A percentile compares a stretch with the other conserved stretches of the same genome.
Conservation (phyloP, 371 early-diverging fungal genomes). For the Mucor irregularis region DNA sequence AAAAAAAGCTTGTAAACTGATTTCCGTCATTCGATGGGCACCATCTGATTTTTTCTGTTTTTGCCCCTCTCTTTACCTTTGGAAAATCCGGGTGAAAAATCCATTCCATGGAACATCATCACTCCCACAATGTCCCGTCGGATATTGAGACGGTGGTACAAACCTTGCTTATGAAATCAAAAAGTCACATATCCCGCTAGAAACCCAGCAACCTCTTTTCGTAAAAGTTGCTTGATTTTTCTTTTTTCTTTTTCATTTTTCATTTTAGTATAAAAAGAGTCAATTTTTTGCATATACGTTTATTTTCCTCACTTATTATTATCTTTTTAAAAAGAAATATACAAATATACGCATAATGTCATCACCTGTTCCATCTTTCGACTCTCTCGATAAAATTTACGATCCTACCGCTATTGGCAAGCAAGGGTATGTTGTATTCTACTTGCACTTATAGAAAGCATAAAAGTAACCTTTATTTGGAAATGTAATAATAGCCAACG, state of each 20-base stretch:
- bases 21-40: no score
- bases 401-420: constrained; percentile 32
- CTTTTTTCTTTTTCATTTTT: constrained; percentile 4
- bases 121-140: no score
- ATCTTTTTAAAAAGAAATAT: no score
- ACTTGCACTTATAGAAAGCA: not conserved
- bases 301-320: not conserved
- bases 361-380: constrained; percentile 37
- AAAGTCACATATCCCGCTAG: constrained; percentile 25
- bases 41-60: no score
- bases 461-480: not conserved
- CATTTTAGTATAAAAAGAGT: not conserved
- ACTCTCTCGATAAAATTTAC: constrained; percentile 44
- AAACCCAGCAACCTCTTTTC: constrained; percentile 7
- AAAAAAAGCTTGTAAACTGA: no score
- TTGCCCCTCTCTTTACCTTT: no score
- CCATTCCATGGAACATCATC: constrained; percentile 6
- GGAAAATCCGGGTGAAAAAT: not conserved
- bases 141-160: constrained; percentile 8
- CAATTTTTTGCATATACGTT: not conserved
- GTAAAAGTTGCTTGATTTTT: not conserved
- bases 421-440: constrained; percentile 38
- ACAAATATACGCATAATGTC: no score
- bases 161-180: constrained; percentile 27
- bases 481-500: constrained; percentile 42